Conservation (phyloP, 139 green algal species). For the Micractinium conductrix region DNA sequence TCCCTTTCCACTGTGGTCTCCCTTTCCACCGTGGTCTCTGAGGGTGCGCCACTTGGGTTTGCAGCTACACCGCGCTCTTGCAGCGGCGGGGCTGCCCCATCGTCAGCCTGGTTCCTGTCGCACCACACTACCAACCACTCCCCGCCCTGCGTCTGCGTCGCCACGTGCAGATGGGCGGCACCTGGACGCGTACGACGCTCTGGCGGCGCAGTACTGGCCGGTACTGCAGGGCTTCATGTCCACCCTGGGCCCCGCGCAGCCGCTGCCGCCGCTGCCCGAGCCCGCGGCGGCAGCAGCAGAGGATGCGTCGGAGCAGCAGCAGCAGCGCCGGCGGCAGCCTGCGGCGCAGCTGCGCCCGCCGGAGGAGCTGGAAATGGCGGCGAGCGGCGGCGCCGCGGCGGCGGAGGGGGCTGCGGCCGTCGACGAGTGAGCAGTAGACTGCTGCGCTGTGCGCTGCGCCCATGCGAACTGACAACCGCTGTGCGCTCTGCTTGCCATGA, state of each 20-base stretch:
- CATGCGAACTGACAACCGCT: no score
- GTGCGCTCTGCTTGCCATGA: no score
- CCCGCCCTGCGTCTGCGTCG: no score
- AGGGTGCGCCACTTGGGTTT: no score
- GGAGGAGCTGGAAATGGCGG: not conserved
- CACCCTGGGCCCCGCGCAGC: not conserved
- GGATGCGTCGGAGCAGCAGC: not conserved
- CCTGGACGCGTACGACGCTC: slow-evolving; percentile 74
- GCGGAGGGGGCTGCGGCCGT: no score
- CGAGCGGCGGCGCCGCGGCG: not conserved
- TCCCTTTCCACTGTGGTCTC: no score
- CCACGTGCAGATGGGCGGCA: slow-evolving; percentile 13
- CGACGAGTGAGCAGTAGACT: not conserved
- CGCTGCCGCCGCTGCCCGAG: not conserved
- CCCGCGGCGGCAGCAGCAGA: not conserved
- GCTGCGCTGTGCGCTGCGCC: no score
- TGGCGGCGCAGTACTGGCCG: slow-evolving; percentile 73
- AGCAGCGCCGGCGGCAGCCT: not conserved
- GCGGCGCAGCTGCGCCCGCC: not conserved
- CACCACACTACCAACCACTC: not conserved
- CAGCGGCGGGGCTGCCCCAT: no score
- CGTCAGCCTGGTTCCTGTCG: no score
- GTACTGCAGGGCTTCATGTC: slow-evolving; percentile 44
- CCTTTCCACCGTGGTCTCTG: no score
- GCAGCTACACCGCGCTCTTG: no score